Conservation (phyloP, 108 stramenopile genomes). For the Chaetoceros muelleri region DNA sequence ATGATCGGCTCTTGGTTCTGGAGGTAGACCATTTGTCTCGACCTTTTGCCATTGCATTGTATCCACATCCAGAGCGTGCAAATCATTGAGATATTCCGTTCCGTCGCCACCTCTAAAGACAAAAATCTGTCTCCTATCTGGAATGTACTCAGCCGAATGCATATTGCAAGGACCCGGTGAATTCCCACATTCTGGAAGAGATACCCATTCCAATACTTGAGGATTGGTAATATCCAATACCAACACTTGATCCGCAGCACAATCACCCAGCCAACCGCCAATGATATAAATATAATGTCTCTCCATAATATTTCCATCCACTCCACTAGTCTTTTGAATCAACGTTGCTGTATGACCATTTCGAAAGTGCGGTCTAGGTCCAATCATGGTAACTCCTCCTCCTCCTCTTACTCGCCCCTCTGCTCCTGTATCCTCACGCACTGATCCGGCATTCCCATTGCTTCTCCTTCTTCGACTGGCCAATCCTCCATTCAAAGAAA, state of each 20-base stretch:
- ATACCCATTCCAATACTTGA: slow-evolving; percentile 16
- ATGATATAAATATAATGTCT: slow-evolving; percentile 69
- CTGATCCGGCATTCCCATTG: no score
- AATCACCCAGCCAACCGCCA: slow-evolving; percentile 88
- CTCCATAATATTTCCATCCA: slow-evolving; percentile 32
- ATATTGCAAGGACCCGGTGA: slow-evolving; percentile 94
- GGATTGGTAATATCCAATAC: slow-evolving; percentile 56
- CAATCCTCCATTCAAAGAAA: no score
- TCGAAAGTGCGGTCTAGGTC: slow-evolving; percentile 73
- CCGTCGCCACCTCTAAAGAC: slow-evolving; percentile 93
- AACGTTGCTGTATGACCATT: slow-evolving; percentile 93
- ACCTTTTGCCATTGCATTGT: slow-evolving; percentile 71
- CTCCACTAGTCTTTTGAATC: slow-evolving; percentile 37
- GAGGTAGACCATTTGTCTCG: slow-evolving; percentile 51
- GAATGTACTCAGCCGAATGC: slow-evolving; percentile 87
- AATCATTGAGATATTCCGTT: slow-evolving; percentile 76
- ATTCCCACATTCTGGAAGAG: slow-evolving; percentile 35
- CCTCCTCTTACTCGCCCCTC: background rate
- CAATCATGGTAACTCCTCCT: slow-evolving; percentile 7
- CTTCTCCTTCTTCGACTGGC: no score
- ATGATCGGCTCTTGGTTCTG: slow-evolving; percentile 87
- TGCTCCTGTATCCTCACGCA: no score
- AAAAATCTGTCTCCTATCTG: slow-evolving; percentile 48
- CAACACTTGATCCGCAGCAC: slow-evolving; percentile 80
- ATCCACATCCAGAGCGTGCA: slow-evolving; percentile 75